Evolutionary conservation across 179 eudicot genomes (phyloP), one percentile per base, ranked within the genome.

Genomic region (Amaranthus tricolor): DNA sequence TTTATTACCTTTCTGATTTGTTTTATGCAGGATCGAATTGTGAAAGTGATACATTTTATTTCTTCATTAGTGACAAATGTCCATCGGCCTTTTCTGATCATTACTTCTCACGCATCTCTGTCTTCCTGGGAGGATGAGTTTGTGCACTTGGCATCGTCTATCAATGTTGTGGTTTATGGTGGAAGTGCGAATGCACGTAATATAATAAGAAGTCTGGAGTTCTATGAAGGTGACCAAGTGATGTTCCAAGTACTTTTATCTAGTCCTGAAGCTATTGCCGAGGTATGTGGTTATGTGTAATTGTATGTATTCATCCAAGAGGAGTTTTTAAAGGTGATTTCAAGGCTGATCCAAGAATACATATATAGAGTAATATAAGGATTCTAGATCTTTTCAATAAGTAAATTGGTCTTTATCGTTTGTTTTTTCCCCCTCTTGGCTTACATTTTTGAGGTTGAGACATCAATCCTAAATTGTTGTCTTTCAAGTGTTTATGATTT

Each of bases 111-210:
- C 45, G 71, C 70, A 49, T 75, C 74, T 53, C 80, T 86, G 62
- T 80, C 86, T 59, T 63, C 70, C 56, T 93, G 98, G 98, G 94
- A 88, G 83, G 85, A 86, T 80, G 94, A 86, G 84, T 89, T 93
- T 72, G 76, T 76, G 64, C 88, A 75, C 13, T 55, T 87, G 80
- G 87, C 84, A n/a, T 76, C 92, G 62, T 85, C 85, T 31, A 56
- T 84, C 71, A 83, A 87, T 87, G 83, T 88, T 51, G 82, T 89
- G 55, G 85, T 87, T 58, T 93, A 89, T 78, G 68, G 80, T 53
- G 98, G 96, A 74, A 82, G 56, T 24, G 78, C 63, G 62, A 84
- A 89, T 50, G 81, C 85, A 20, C 85, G 96, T 69, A 79, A 75
- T 73, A 70, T 81, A 60, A 85, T 86, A 73, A 83, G 90, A 81